Base-by-base conservation (phyloP, 2,329 filamentous ascomycete genomes). In the Colletotrichum horii region DNA sequence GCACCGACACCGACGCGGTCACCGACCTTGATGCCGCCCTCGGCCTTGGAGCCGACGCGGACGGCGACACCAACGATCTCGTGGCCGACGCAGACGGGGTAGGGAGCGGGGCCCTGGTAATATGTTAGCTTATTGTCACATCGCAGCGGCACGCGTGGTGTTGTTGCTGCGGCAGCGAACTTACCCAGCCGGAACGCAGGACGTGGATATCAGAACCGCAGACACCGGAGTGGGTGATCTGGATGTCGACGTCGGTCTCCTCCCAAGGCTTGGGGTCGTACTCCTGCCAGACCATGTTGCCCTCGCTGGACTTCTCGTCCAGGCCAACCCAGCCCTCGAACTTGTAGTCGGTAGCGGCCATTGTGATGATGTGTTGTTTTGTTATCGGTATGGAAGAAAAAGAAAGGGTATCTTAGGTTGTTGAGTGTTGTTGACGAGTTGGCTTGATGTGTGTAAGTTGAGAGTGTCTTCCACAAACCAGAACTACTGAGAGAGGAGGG, bases 241-340 rank as follows among this genome's bases (percentile, higher is more conserved):
- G 87, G 79, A 94, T 92, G 79, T 94, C 92, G 67, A 94, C 83
- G 78, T 94, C 91, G 28, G 87, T 89, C 81, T 94, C 92, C 68
- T 92, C 89, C 89, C 91, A 94, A 11, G 84, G 83, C 86, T 94
- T 94, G 36, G 91, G 91, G 82, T 91, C 86, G 71, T 89, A 93
- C 75, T 89, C 84, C 60, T 84, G 84, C 89, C 89, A 91, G 28
- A 85, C 81, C 89, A 91, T 90, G 65, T 90, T 89, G 71, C 89
- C 89, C 12, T 90, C 81, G 76, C 81, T 83, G 24, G 87, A 81
- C 4, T 83, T 82, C 14, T 83, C 78, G 72, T 84, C 82, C 43
- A 84, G 81, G 78, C 88, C 88, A 30, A 89, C 77, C 88, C 88
- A 90, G 58, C 88, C 88, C 79, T 89, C 82, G 78, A 90, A 90